Evolutionary conservation across 352 stramenopile species (phyloP).

Genomic region (Phytophthora rubi): DNA sequence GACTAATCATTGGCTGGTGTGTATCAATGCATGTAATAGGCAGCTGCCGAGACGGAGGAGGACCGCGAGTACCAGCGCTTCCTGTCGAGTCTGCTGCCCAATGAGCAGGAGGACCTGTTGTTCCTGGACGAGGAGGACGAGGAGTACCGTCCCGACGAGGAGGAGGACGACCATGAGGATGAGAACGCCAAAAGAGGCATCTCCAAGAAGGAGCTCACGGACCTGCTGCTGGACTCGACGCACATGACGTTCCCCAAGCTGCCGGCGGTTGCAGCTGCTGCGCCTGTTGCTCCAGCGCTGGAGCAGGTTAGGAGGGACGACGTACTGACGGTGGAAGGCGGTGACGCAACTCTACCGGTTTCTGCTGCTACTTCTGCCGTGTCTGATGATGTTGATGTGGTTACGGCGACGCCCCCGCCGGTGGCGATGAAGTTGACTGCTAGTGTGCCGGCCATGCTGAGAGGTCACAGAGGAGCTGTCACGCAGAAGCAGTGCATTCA

Average conservation of each 20-base stretch:
- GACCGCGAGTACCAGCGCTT: constrained; percentile 86
- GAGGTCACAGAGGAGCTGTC: constrained; percentile 39
- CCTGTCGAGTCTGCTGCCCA: constrained; percentile 74
- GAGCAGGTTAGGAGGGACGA: constrained; percentile 13
- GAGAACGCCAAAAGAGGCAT: constrained; percentile 57
- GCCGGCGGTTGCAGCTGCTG: constrained; percentile 3
- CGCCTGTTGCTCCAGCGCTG: background rate
- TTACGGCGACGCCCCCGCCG: constrained; percentile 1
- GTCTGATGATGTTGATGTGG: background rate
- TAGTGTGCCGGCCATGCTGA: constrained; percentile 8
- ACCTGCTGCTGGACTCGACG: constrained; percentile 84
- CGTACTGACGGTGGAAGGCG: background rate
- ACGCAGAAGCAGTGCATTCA: constrained; percentile 80
- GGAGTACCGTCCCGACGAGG: constrained; percentile 76
- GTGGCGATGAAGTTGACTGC: constrained; percentile 13
- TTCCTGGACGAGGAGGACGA: constrained; percentile 90
- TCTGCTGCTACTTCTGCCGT: constrained; percentile 4
- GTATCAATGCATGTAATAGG: constrained; percentile 4
- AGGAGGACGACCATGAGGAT: constrained; percentile 77
- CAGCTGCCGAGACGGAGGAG: constrained; percentile 42
- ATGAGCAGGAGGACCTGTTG: constrained; percentile 73
- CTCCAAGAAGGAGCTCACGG: constrained; percentile 84
- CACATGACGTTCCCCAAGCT: constrained; percentile 56
- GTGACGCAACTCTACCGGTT: background rate
- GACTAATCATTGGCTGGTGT: constrained; percentile 18